Conservation (phyloP, 1,139 yeast genomes). For the Debaryomycetaceae sp. region DNA sequence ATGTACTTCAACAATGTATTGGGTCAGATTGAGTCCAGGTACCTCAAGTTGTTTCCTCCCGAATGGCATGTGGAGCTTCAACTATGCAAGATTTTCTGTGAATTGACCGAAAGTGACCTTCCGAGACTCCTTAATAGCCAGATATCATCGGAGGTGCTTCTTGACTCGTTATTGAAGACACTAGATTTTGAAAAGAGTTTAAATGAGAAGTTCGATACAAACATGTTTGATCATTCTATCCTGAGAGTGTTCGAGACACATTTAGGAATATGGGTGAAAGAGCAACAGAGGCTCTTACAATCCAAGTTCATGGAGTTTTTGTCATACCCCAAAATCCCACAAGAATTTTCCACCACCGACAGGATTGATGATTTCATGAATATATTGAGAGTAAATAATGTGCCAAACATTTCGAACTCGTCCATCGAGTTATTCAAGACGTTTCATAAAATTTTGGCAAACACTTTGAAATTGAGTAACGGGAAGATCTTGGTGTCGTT, state of each 20-base stretch:
- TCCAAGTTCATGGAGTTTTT: slow-evolving; percentile 61
- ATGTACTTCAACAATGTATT: slow-evolving; percentile 75
- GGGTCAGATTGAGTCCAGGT: slow-evolving; percentile 54
- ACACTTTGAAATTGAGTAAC: slow-evolving; percentile 69
- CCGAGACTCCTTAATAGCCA: slow-evolving; percentile 24
- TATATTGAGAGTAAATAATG: slow-evolving; percentile 38
- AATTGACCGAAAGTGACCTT: slow-evolving; percentile 66
- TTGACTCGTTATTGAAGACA: slow-evolving; percentile 38
- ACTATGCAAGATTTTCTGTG: slow-evolving; percentile 63
- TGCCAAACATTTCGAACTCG: slow-evolving; percentile 68
- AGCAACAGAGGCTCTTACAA: slow-evolving; percentile 67
- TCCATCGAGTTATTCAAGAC: slow-evolving; percentile 82
- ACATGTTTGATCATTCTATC: slow-evolving; percentile 49
- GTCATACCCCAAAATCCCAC: slow-evolving; percentile 44
- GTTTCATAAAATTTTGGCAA: slow-evolving; percentile 70
- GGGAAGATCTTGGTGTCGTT: slow-evolving; percentile 67
- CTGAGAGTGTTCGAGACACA: slow-evolving; percentile 84
- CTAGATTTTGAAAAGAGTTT: slow-evolving; percentile 75
- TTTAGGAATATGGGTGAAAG: slow-evolving; percentile 79
- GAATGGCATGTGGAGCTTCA: slow-evolving; percentile 69
- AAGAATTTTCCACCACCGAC: slow-evolving; percentile 26
- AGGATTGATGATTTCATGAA: slow-evolving; percentile 26
- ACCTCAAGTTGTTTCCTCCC: slow-evolving; percentile 57
- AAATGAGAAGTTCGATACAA: slow-evolving; percentile 51
- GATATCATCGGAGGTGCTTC: slow-evolving; percentile 53